Evolutionary conservation across 768 basidiomycete species (phyloP).

Genomic region (Psilocybe tampanensis): DNA sequence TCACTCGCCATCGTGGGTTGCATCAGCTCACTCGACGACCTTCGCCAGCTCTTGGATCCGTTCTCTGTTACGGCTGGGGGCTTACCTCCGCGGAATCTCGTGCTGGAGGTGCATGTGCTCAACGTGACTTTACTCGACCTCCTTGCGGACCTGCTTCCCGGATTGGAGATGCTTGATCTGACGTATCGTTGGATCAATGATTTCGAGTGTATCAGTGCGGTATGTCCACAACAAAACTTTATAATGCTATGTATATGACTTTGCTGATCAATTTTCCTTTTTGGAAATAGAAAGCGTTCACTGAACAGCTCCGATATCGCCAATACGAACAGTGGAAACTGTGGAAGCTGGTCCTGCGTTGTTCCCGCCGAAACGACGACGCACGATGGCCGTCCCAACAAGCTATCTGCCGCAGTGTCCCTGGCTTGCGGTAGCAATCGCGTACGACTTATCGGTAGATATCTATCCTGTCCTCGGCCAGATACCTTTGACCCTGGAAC

Average conservation of each 20-base stretch:
- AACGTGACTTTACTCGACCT: slow-evolving; percentile 13
- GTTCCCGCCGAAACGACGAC: slow-evolving; percentile 11
- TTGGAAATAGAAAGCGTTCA: neutral
- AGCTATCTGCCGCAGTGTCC: slow-evolving; percentile 6
- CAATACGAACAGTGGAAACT: slow-evolving; percentile 13
- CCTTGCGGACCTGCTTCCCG: slow-evolving; percentile 15
- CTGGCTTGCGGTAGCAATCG: neutral
- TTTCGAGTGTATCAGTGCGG: slow-evolving; percentile 9
- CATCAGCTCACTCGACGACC: slow-evolving; percentile 17
- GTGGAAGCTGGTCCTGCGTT: slow-evolving; percentile 11
- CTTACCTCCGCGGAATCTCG: slow-evolving; percentile 13
- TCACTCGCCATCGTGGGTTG: slow-evolving; percentile 14
- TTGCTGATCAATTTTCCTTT: neutral
- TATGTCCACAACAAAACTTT: slow-evolving; percentile 3
- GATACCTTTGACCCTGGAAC: too few species aligned
- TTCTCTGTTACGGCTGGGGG: slow-evolving; percentile 6
- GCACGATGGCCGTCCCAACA: slow-evolving; percentile 14
- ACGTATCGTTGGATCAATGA: slow-evolving; percentile 19
- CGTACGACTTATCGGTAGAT: neutral
- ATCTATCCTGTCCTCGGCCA: too few species aligned
- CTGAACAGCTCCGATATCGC: slow-evolving; percentile 2
- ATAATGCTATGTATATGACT: neutral
- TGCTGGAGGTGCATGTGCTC: slow-evolving; percentile 20
- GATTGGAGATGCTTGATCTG: slow-evolving; percentile 18
- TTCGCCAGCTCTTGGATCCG: slow-evolving; percentile 11